These are phyloP conservation scores for Pseudogymnoascus sp. DNA, from an alignment of 2,329 filamentous ascomycete species.

Conservation along the genomic window DNA sequence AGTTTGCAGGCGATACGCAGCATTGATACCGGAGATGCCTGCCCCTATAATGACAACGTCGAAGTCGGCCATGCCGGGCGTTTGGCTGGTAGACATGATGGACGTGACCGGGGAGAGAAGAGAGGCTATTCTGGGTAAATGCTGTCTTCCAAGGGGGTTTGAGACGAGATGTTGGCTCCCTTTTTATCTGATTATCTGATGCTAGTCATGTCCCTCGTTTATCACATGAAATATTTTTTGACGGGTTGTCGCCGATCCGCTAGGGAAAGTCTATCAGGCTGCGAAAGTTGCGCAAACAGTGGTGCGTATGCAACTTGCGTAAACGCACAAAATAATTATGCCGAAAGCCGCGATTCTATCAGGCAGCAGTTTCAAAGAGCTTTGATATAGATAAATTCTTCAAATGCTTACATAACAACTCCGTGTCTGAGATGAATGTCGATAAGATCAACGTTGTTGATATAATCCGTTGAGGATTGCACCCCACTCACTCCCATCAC, in stretches of 20 bases:
- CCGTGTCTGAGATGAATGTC: background rate
- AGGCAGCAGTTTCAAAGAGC: background rate
- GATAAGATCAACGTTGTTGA: background rate
- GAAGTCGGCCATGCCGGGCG: conserved; percentile 19
- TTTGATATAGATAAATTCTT: background rate
- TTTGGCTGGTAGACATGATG: background rate
- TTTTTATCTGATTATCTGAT: background rate
- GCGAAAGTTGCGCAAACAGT: background rate
- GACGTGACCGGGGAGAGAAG: background rate
- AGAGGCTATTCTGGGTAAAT: background rate
- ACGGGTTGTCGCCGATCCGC: background rate
- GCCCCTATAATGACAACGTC: conserved; percentile 60
- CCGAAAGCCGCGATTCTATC: background rate
- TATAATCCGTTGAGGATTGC: background rate
- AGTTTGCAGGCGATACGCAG: conserved; percentile 57
- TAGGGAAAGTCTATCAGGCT: background rate
- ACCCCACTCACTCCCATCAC: background rate
- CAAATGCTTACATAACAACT: background rate
- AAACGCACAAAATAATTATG: background rate
- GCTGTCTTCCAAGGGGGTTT: background rate
- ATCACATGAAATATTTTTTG: conserved; percentile 4
- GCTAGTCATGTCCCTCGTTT: background rate
- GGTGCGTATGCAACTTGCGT: background rate
- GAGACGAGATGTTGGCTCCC: background rate
- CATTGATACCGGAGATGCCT: conserved; percentile 65